Base-by-base conservation (phyloP, 805 yeast species). In the Saccharomyces paradoxus region DNA sequence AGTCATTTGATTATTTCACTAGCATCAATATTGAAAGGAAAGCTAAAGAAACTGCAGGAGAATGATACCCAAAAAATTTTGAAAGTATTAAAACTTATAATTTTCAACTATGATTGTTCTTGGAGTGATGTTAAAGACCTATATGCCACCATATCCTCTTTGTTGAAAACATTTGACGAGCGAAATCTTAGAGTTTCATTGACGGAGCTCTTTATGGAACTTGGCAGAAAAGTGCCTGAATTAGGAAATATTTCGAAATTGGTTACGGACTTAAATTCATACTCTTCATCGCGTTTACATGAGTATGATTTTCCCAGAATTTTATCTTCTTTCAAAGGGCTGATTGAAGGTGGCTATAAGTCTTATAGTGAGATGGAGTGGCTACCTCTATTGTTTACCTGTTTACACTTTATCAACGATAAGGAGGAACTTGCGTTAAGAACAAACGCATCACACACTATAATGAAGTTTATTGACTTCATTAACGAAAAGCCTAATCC, bases 271-370 rank as follows among this genome's bases (percentile, higher is more conserved):
- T 72, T 92, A 56, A 91, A 94, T 65, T 75, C 96, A 0, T 87
- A 75, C 62, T 81, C 90, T 0, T 64, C 66, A 1, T 79, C 71
- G 37, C 77, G 88, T 52, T 71, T 89, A 54, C 83, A 82, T 31
- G 90, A 86, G 58, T 83, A 86, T 47, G 96, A 94, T 70, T 92
- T 84, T 67, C 92, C 83, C 55, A 79, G 79, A 53, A 77, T 96
- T 56, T 72, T 92, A 49, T 73, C 76, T 3, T 88, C 92, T 0
- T 92, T 81, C 67, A 80, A 81, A 53, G 65, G 63, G 17, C 75
- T 92, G 51, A 87, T 82, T 61, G 94, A 88, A 56, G 68, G 66
- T 0, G 59, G 71, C 2, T 87, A 77, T 63, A 10, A 51, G 5
- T 56, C 64, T 0, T 70, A 87, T 2, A 64, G 79, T 0, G 73